Conservation (phyloP, 331 rosid species). For the Malus hybrid region DNA sequence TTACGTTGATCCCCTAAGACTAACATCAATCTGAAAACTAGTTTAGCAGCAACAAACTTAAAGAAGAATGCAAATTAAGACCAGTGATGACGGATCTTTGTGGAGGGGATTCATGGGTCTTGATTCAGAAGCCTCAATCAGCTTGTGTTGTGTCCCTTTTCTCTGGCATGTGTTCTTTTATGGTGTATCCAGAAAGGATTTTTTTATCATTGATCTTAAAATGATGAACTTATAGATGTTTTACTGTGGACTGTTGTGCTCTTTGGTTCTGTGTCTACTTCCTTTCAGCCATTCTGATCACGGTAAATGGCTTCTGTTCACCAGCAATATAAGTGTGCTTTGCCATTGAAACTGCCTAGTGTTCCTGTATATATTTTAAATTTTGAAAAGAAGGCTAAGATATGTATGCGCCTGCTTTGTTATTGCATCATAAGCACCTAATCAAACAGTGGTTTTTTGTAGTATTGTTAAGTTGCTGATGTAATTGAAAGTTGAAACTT, state of each 20-base stretch:
- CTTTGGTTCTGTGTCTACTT: neutral
- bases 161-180: neutral
- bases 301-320: neutral
- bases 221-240: neutral
- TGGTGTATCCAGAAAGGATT: neutral
- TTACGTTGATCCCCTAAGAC: neutral
- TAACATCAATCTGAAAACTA: neutral
- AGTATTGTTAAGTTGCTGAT: neutral
- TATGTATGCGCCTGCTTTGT: neutral
- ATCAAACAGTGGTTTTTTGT: neutral
- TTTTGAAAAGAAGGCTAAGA: neutral
- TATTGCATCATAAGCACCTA: neutral
- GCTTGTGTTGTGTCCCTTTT: neutral
- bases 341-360: neutral
- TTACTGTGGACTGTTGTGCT: neutral
- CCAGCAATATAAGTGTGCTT: neutral
- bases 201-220: neutral
- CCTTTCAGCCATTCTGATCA: neutral
- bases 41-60: neutral
- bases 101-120: neutral
- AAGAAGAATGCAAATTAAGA: neutral
- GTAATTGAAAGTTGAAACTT: neutral
- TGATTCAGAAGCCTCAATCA: neutral
- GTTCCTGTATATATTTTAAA: neutral
- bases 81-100: neutral